Evolutionary conservation across 371 early-diverging fungal species (phyloP), one percentile per base, ranked within the genome.

Genomic region (Funneliformis caledonium): DNA sequence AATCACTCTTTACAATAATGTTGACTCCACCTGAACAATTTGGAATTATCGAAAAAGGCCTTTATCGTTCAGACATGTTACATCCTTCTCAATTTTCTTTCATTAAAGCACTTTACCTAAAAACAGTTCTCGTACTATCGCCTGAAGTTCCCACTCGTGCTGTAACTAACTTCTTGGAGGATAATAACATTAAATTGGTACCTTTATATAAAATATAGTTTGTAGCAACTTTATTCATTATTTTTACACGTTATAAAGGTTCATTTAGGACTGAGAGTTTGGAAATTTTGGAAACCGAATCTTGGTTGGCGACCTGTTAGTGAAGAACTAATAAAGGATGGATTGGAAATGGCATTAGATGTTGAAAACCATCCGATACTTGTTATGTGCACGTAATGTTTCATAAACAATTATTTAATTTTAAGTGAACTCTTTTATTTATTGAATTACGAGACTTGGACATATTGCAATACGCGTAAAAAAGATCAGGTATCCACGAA

Each of bases 241-340:
- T 68, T 60, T 47, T 61, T 60, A 6, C 68, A 76, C 33, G 19
- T 11, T 19, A n/a, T 59, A 33, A 77, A 92, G 88, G 84, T 88
- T 10, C 93, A 95, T 82, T 86, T 96, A 12, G 94, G 95, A 12
- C 87, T 92, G 84, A 85, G 88, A 48, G 82, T 88, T 50, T 56
- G 64, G 87, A 89, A 88, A 76, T 82, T 37, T 37, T 89, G 88
- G 87, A 89, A 88, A 76, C 82, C 90, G 10, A 88, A 85, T 77
- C 80, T 86, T 4, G 88, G 89, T 22, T 97, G 98, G 97, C 89
- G 96, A 81, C 98, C 97, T 4, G 90, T 97, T 33, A 94, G 95
- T 77, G 98, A 98, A 83, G 98, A 98, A 84, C 85, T 97, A 14
- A 92, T 98, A 82, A 98, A 97, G 82, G 97, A 96, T 76, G 96